Percentiles rank a stretch among this genome's conserved stretches.
These are phyloP conservation scores for Phyllosticta citrichinensis DNA, from an alignment of 2,329 filamentous ascomycete genomes.

Conservation along the genomic window DNA sequence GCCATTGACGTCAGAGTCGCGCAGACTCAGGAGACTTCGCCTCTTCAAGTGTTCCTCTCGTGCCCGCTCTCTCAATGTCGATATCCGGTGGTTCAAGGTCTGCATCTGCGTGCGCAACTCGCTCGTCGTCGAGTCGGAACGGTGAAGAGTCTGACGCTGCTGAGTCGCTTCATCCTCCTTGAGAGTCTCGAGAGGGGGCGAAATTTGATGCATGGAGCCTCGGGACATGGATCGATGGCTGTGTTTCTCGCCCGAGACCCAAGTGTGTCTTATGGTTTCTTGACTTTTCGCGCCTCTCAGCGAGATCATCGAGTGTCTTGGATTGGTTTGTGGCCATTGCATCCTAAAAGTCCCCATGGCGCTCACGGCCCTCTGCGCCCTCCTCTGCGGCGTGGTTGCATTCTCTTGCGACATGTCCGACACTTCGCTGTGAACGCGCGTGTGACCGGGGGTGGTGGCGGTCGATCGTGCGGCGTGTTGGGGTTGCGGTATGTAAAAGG, in stretches of 20 bases:
- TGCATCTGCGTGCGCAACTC: conserved; percentile 76
- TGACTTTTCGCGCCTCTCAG: conserved; percentile 30
- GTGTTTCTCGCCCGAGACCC: conserved; percentile 1
- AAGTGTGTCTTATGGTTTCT: conserved; percentile 27
- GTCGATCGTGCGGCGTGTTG: conserved; percentile 13
- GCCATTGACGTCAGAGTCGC: conserved; percentile 21
- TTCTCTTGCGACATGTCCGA: conserved; percentile 24
- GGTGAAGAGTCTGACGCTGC: conserved; percentile 34
- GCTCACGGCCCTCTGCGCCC: conserved; percentile 28
- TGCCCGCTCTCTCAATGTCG: conserved; percentile 65
- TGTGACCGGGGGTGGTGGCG: conserved; percentile 25
- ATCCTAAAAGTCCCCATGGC: conserved; percentile 28
- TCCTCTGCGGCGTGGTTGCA: conserved; percentile 13
- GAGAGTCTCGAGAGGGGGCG: conserved; percentile 34
- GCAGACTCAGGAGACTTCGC: conserved; percentile 63
- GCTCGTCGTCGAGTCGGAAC: conserved; percentile 62
- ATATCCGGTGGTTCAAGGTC: conserved; percentile 76
- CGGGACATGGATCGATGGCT: conserved; percentile 9
- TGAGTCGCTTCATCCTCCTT: conserved; percentile 27
- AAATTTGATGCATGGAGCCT: conserved; percentile 23
- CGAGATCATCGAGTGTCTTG: conserved; percentile 12
- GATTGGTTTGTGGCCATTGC: conserved; percentile 22
- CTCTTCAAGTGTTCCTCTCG: conserved; percentile 70
- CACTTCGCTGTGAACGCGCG: conserved; percentile 33
- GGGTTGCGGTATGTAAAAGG: conserved; percentile 5